Conservation (phyloP, 2,329 filamentous ascomycete genomes). For the Dactylella cylindrospora region DNA sequence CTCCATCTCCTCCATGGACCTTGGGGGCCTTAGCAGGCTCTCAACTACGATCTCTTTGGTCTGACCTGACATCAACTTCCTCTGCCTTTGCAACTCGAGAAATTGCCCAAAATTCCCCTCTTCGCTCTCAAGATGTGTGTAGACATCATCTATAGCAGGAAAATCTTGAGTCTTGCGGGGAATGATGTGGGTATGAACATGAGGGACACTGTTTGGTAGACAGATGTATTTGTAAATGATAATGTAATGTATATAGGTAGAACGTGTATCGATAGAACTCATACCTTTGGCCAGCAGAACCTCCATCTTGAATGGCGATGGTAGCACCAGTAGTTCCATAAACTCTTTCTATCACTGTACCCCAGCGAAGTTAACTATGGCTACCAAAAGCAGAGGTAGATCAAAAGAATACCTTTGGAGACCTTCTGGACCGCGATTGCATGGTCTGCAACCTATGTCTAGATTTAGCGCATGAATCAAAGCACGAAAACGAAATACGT, state of each 20-base stretch:
- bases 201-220: slow-evolving; percentile 62
- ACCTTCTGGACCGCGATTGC: slow-evolving; percentile 84
- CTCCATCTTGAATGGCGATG: slow-evolving; percentile 90
- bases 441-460: slow-evolving; percentile 63
- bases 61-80: slow-evolving; percentile 53
- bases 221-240: background rate
- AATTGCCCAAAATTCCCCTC: slow-evolving; percentile 78
- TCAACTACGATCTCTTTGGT: slow-evolving; percentile 51
- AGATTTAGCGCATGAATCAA: background rate
- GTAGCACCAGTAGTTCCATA: slow-evolving; percentile 76
- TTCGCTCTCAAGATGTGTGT: slow-evolving; percentile 78
- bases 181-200: slow-evolving; percentile 91
- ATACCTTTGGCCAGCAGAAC: slow-evolving; percentile 79
- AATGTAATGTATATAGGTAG: background rate
- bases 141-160: slow-evolving; percentile 71
- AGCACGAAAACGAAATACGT: background rate
- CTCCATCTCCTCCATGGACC: slow-evolving; percentile 74
- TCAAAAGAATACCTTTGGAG: slow-evolving; percentile 61
- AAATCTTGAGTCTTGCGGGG: slow-evolving; percentile 65
- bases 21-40: slow-evolving; percentile 63
- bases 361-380: background rate
- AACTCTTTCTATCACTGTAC: slow-evolving; percentile 54
- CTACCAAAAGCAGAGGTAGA: slow-evolving; percentile 58
- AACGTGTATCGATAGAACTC: no score
- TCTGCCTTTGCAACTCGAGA: slow-evolving; percentile 55